Base-by-base conservation (phyloP, 768 basidiomycete genomes). In the Tricholoma terreum region DNA sequence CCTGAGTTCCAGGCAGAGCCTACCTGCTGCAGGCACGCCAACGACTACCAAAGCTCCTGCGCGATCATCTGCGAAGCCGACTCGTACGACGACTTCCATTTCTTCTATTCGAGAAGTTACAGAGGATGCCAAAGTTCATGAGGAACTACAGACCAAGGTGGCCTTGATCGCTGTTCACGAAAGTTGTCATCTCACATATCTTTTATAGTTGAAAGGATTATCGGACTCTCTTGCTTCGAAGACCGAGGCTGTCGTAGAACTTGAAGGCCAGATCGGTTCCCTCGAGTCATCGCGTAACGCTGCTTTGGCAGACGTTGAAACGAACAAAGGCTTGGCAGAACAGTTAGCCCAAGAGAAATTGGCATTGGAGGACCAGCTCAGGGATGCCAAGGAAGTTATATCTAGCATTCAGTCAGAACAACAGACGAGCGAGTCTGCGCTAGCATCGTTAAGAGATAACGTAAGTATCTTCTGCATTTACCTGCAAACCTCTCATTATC, bases 91-190 rank as follows among this genome's bases (percentile, higher is more conserved):
- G 36, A 73, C 77, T 22, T 91, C 90, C 12, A 84, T 91, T 49
- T 80, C 87, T n/a, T 90, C 90, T 8, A 84, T 91, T 57, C 80
- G 78, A 57, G 90, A 90, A 63, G 75, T 86, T 15, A 83, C 80
- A 59, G 86, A 85, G 59, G 84, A 85, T 61, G 74, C 71, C n/a
- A 83, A 82, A 64, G 79, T 70, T 11, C 60, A 84, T 19, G 78
- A 79, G 55, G 86, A 83, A 54, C 65, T 90, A 15, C 84, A 86
- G 67, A 74, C 67, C 50, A 84, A 89, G 80, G 89, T 82, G 66
- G 71, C 55, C n/a, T 27, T 35, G 5, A 19, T 56, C 57, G 5
- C 40, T 19, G 33, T 53, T 22, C 31, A 54, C 35, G n/a, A 15
- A 11, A 12, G 6, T 9, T 15, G 34, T 55, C 30, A 17, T n/a